Percentiles rank a stretch among this genome's conserved stretches.
These are phyloP conservation scores for Termitomyces sp. DNA, from an alignment of 768 basidiomycete genomes.

Conservation along the genomic window DNA sequence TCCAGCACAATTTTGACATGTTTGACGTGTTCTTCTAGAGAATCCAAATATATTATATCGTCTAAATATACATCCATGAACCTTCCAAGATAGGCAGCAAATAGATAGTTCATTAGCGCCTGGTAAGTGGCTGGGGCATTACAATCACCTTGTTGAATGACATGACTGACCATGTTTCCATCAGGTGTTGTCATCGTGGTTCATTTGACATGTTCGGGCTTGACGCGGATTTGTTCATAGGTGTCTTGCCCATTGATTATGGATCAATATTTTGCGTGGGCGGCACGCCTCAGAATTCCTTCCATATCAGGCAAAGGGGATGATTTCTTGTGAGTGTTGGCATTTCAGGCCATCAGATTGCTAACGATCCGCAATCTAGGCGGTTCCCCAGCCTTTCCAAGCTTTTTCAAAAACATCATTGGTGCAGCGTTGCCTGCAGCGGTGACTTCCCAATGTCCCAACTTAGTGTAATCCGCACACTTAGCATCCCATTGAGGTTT, in stretches of 20 bases:
- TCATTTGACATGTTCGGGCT: background rate
- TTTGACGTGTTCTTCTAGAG: background rate
- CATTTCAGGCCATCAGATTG: background rate
- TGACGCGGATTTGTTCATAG: background rate
- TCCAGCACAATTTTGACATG: background rate
- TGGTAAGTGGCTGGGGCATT: too few relatives aligned
- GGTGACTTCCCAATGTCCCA: background rate
- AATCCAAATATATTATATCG: background rate
- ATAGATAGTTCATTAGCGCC: too few relatives aligned
- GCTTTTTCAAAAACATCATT: background rate
- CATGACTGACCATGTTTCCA: background rate
- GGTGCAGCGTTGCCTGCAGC: background rate
- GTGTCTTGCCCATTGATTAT: background rate
- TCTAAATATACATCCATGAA: background rate
- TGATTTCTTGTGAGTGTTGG: background rate
- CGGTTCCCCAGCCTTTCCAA: background rate
- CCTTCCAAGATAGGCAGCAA: too few relatives aligned
- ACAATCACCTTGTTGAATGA: too few relatives aligned
- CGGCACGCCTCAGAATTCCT: background rate
- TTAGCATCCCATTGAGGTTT: slow-evolving; percentile 8
- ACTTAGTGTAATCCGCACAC: background rate
- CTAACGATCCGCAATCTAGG: background rate
- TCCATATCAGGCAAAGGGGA: background rate
- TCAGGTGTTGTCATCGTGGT: background rate
- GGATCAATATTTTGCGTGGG: background rate